Percentiles rank a stretch among this genome's conserved stretches.
Evolutionary conservation across 768 basidiomycete genomes (phyloP).

Genomic region (Mycena olivaceomarginata): DNA sequence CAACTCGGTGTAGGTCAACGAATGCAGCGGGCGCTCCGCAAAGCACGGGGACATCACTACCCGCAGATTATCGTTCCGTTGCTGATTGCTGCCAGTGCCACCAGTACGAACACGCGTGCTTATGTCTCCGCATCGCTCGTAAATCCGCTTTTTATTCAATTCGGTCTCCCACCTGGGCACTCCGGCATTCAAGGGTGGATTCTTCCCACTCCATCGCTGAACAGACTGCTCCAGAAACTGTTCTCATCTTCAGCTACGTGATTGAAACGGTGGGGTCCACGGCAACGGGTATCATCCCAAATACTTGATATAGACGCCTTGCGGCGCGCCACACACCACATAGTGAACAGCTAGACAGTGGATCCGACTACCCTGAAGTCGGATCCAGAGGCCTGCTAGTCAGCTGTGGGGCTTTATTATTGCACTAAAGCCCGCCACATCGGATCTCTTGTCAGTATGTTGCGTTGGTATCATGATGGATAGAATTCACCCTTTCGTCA

Average conservation of each 20-base stretch:
- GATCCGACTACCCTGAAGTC: too few species aligned
- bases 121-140: neutral
- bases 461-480: conserved; percentile 26
- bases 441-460: too few species aligned
- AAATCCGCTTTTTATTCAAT: conserved; percentile 7
- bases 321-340: too few species aligned
- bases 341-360: too few species aligned
- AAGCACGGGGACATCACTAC: neutral
- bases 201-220: conserved; percentile 5
- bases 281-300: conserved; percentile 23
- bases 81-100: conserved; percentile 7
- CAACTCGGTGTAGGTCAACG: neutral
- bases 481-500: neutral
- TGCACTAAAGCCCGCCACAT: neutral
- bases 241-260: conserved; percentile 6
- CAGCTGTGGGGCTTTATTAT: neutral
- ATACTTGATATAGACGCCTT: conserved; percentile 21
- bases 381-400: too few species aligned
- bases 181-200: neutral
- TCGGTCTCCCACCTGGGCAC: conserved; percentile 9
- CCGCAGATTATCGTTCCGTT: neutral
- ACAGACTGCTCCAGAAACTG: neutral
- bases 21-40: neutral
- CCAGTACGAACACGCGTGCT: too few species aligned
- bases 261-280: neutral